Conservation (phyloP, 768 basidiomycete genomes). For the Butyriboletus loyo region DNA sequence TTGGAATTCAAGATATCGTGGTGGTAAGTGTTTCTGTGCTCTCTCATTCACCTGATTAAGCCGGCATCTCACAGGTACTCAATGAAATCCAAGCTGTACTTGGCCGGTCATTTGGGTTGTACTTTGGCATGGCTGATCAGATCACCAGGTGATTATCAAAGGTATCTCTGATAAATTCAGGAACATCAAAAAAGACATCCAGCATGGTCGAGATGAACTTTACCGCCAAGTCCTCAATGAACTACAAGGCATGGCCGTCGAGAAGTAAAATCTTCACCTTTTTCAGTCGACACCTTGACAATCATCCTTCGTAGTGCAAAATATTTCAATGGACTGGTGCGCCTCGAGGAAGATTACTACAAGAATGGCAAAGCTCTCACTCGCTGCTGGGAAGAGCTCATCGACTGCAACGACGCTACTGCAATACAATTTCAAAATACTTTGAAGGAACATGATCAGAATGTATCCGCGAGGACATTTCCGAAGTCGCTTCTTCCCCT, state of each 20-base stretch:
- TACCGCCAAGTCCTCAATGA: slow-evolving; percentile 44
- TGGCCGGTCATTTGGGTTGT: neutral
- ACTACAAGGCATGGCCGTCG: slow-evolving; percentile 40
- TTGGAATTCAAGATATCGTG: slow-evolving; percentile 37
- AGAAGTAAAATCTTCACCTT: slow-evolving; percentile 20
- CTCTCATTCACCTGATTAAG: neutral
- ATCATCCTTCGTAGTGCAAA: slow-evolving; percentile 35
- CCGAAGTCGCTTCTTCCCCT: slow-evolving; percentile 42
- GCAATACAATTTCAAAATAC: slow-evolving; percentile 35
- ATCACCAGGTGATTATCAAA: slow-evolving; percentile 44
- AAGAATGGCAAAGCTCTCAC: slow-evolving; percentile 39
- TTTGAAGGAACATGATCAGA: slow-evolving; percentile 49
- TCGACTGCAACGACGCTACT: slow-evolving; percentile 38
- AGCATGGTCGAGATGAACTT: slow-evolving; percentile 43
- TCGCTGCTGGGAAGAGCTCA: slow-evolving; percentile 41
- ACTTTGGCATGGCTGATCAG: slow-evolving; percentile 13
- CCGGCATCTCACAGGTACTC: slow-evolving; percentile 38
- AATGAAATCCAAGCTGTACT: slow-evolving; percentile 47
- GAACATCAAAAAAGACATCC: slow-evolving; percentile 44
- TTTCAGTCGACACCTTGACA: slow-evolving; percentile 3
- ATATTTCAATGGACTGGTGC: slow-evolving; percentile 53
- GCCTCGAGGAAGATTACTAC: slow-evolving; percentile 54
- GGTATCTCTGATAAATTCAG: slow-evolving; percentile 49
- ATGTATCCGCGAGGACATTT: slow-evolving; percentile 48
- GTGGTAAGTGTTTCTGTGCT: slow-evolving; percentile 33